Percentiles rank a stretch among this genome's conserved stretches.
phyloP scores from a whole-genome alignment of 352 stramenopile species.

The Lagenidium sp. region DNA sequence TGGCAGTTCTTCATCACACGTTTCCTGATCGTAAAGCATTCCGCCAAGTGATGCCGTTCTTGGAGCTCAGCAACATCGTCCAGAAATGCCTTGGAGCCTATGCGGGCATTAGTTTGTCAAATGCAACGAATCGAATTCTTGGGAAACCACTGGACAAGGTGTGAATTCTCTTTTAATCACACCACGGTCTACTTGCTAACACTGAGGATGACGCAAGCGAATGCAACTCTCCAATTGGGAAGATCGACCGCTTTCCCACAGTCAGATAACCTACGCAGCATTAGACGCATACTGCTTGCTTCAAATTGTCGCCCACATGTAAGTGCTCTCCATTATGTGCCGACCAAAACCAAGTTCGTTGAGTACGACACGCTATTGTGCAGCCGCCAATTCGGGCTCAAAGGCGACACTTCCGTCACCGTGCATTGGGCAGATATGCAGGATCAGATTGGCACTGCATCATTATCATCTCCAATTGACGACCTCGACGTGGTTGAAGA shows the following conservation, averaged over 20 bases:
- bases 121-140: constrained; percentile 23
- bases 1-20: constrained; percentile 47
- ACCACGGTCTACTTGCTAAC: no score
- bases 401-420: no score
- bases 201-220: constrained; percentile 21
- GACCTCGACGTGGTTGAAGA: constrained; percentile 8
- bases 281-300: constrained; percentile 55
- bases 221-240: constrained; percentile 76
- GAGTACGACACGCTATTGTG: no score
- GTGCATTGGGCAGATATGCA: no score
- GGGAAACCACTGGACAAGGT: constrained; percentile 63
- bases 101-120: constrained; percentile 34
- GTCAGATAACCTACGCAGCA: constrained; percentile 47
- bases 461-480: constrained; percentile 18
- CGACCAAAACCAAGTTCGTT: no score
- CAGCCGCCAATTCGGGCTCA: no score
- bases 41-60: constrained; percentile 21
- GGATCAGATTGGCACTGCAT: constrained; percentile 11
- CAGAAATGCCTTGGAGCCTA: constrained; percentile 15
- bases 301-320: constrained; percentile 43
- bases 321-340: no score
- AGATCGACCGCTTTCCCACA: constrained; percentile 31
- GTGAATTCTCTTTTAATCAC: neutral
- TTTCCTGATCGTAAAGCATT: constrained; percentile 48
- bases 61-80: constrained; percentile 34